phyloP scores from a whole-genome alignment of 352 stramenopile genomes.

The Globisporangium canariense region DNA sequence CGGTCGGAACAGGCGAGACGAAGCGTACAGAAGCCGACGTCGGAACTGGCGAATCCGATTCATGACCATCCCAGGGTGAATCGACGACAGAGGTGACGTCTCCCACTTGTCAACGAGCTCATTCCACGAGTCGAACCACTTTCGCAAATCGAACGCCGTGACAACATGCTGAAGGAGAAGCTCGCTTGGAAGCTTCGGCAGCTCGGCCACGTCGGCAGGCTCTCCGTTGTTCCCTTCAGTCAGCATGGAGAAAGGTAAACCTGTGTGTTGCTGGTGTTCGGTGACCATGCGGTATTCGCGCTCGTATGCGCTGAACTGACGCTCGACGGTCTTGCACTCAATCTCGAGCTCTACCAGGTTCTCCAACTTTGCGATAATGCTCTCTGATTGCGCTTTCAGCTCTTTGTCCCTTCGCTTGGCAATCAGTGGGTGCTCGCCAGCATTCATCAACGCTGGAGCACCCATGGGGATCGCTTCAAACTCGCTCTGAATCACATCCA shows the following conservation, averaged over 20 bases:
- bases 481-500: slow-evolving; percentile 31
- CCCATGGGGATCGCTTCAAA: slow-evolving; percentile 37
- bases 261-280: slow-evolving; percentile 13
- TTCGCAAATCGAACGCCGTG: slow-evolving; percentile 47
- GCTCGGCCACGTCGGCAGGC: background rate
- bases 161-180: slow-evolving; percentile 50
- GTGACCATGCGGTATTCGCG: slow-evolving; percentile 34
- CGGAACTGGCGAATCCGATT: slow-evolving; percentile 60
- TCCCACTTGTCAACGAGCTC: slow-evolving; percentile 47
- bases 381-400: background rate
- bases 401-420: slow-evolving; percentile 1
- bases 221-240: background rate
- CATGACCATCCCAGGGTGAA: slow-evolving; percentile 48
- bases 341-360: slow-evolving; percentile 44
- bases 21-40: slow-evolving; percentile 38
- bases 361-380: slow-evolving; percentile 43
- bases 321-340: slow-evolving; percentile 39
- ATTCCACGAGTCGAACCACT: slow-evolving; percentile 54
- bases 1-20: slow-evolving; percentile 27
- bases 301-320: slow-evolving; percentile 43
- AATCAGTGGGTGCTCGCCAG: background rate
- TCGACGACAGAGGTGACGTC: slow-evolving; percentile 25
- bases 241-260: background rate
- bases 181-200: slow-evolving; percentile 37
- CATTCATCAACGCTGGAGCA: slow-evolving; percentile 18